Percentiles rank a stretch among this genome's conserved stretches.
phyloP scores from a whole-genome alignment of 106 monocot species.

The Dactylorhiza incarnata region DNA sequence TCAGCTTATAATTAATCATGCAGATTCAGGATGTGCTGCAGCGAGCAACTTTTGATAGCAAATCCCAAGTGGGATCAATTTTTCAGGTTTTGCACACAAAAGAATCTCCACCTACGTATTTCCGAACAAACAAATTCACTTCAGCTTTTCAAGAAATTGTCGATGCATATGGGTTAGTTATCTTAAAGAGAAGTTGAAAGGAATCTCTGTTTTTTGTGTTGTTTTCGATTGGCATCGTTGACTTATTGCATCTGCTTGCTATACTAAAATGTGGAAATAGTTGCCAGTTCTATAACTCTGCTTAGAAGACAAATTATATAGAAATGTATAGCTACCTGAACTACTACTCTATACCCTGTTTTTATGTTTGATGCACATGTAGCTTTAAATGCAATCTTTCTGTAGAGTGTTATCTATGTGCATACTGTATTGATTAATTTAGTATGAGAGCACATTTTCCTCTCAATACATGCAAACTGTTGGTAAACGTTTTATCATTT shows the following conservation, averaged over 20 bases:
- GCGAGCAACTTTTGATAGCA: conserved; percentile 72
- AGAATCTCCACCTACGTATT: conserved; percentile 89
- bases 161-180: conserved; percentile 94
- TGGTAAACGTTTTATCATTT: not conserved
- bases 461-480: not conserved
- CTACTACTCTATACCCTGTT: not conserved
- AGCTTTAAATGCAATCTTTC: not conserved
- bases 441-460: not conserved
- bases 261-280: not conserved
- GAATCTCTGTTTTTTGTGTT: not conserved
- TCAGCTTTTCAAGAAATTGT: conserved; percentile 95
- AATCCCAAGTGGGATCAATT: conserved; percentile 96
- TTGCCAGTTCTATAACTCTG: not conserved
- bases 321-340: not conserved
- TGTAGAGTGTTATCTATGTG: not conserved
- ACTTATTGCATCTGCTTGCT: not conserved
- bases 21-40: conserved; percentile 78
- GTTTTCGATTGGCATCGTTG: not conserved
- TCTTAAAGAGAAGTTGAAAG: not conserved
- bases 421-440: not conserved
- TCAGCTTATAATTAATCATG: conserved; percentile 6
- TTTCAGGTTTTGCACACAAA: conserved; percentile 85
- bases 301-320: not conserved
- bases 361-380: not conserved
- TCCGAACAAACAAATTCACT: conserved; percentile 87